Evolutionary conservation across 169 alveolate species (phyloP).

Genomic region (Miamiensis avidus): DNA sequence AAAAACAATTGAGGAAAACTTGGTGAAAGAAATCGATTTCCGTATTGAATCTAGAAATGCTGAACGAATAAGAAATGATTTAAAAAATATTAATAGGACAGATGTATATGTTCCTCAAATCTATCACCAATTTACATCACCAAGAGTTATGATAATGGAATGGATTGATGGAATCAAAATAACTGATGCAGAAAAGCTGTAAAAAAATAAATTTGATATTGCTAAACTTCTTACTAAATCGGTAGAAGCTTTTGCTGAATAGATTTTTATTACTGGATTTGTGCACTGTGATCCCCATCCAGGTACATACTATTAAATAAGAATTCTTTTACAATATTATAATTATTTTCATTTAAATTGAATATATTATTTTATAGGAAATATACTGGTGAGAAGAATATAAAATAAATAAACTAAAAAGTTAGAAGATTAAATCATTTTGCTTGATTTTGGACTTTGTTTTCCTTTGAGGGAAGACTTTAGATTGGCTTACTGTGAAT

Average conservation of each 20-base stretch:
- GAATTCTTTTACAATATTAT: too few relatives aligned
- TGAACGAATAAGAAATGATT: conserved; percentile 15
- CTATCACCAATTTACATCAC: conserved; percentile 46
- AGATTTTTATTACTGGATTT: conserved; percentile 59
- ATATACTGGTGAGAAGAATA: conserved; percentile 56
- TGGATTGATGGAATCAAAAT: conserved; percentile 74
- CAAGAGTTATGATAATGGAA: conserved; percentile 73
- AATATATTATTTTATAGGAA: conserved; percentile 10
- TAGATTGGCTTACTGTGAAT: conserved; percentile 28
- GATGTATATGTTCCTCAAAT: conserved; percentile 67
- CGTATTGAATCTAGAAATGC: conserved; percentile 36
- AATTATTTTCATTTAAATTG: too few relatives aligned
- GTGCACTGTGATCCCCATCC: conserved; percentile 90
- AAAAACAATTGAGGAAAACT: conserved; percentile 33
- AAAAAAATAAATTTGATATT: conserved; percentile 45
- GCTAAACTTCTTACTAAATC: conserved; percentile 50
- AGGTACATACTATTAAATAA: conserved; percentile 34
- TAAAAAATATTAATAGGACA: conserved; percentile 24
- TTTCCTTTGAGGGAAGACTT: conserved; percentile 34
- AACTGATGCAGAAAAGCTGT: conserved; percentile 53
- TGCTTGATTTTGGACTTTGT: conserved; percentile 83
- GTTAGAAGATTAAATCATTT: conserved; percentile 47
- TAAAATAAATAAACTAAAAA: conserved; percentile 3
- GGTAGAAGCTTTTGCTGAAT: conserved; percentile 68
- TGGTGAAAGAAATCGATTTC: conserved; percentile 42